phyloP scores from a whole-genome alignment of 1,139 yeast genomes.

The Pneumocystis sp. region DNA sequence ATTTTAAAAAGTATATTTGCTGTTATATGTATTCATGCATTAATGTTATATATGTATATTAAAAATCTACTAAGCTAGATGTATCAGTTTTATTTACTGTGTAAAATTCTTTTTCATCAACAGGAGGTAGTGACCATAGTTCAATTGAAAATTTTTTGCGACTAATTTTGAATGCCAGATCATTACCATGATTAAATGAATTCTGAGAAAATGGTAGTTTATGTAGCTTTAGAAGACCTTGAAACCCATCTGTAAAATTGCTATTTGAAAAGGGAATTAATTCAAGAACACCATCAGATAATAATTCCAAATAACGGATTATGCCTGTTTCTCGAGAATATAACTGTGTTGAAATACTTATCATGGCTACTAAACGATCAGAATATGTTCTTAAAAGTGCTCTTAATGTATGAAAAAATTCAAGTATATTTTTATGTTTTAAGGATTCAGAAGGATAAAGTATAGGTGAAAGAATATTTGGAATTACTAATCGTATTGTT shows the following conservation, averaged over 20 bases:
- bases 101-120: constrained; percentile 6
- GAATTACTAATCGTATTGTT: constrained; percentile 53
- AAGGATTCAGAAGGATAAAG: constrained; percentile 46
- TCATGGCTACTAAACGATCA: constrained; percentile 34
- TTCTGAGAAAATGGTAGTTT: constrained; percentile 7
- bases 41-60: background rate
- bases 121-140: constrained; percentile 10
- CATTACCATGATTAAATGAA: background rate
- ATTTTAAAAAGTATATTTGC: background rate
- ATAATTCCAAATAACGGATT: constrained; percentile 39
- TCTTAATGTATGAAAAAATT: constrained; percentile 49
- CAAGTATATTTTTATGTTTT: constrained; percentile 36
- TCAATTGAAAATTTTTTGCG: constrained; percentile 10
- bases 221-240: constrained; percentile 12
- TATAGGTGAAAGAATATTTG: constrained; percentile 67
- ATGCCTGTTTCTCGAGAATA: constrained; percentile 40
- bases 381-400: constrained; percentile 37
- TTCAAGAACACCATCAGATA: constrained; percentile 57
- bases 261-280: constrained; percentile 51
- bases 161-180: constrained; percentile 10
- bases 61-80: background rate
- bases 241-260: constrained; percentile 7
- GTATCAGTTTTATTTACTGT: background rate
- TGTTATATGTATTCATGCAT: background rate
- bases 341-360: constrained; percentile 52